phyloP scores from a whole-genome alignment of 1,284 basidiomycete species.

The Xerocomus minutiporus region DNA sequence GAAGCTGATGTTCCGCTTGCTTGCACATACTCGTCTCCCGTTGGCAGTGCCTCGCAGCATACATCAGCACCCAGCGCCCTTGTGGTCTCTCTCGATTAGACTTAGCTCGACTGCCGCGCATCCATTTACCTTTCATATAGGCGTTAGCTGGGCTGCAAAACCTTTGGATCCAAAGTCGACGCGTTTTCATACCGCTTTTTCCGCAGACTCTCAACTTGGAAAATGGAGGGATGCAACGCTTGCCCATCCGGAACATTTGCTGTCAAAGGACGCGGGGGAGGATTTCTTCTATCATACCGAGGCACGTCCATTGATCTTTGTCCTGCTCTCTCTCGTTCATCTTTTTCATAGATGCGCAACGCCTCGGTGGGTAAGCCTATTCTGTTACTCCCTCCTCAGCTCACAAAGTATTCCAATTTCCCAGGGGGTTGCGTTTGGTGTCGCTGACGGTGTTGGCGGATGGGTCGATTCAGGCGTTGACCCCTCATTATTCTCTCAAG shows the following conservation, averaged over 20 bases:
- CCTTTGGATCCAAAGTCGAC: slow-evolving; percentile 43
- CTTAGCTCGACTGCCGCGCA: slow-evolving; percentile 30
- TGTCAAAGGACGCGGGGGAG: slow-evolving; percentile 58
- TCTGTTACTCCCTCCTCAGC: slow-evolving; percentile 16
- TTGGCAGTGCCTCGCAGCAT: neutral
- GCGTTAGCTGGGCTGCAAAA: slow-evolving; percentile 77
- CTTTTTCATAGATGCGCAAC: slow-evolving; percentile 57
- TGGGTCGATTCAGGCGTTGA: slow-evolving; percentile 79
- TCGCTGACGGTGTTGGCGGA: slow-evolving; percentile 69
- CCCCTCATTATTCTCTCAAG: slow-evolving; percentile 70
- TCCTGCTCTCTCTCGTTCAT: slow-evolving; percentile 2
- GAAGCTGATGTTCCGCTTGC: slow-evolving; percentile 18
- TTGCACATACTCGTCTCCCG: neutral
- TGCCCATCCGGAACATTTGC: slow-evolving; percentile 41
- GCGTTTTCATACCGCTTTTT: slow-evolving; percentile 51
- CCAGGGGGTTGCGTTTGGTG: slow-evolving; percentile 72
- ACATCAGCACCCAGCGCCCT: neutral
- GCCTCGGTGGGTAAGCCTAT: slow-evolving; percentile 59
- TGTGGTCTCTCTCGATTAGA: slow-evolving; percentile 10
- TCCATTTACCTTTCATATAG: slow-evolving; percentile 68
- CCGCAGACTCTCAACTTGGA: slow-evolving; percentile 60
- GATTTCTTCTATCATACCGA: slow-evolving; percentile 78
- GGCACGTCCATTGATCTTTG: slow-evolving; percentile 38
- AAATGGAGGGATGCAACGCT: slow-evolving; percentile 67
- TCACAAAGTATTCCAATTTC: slow-evolving; percentile 16